phyloP scores from a whole-genome alignment of 208 protist species.

The Dictyostelium gargantuum region DNA sequence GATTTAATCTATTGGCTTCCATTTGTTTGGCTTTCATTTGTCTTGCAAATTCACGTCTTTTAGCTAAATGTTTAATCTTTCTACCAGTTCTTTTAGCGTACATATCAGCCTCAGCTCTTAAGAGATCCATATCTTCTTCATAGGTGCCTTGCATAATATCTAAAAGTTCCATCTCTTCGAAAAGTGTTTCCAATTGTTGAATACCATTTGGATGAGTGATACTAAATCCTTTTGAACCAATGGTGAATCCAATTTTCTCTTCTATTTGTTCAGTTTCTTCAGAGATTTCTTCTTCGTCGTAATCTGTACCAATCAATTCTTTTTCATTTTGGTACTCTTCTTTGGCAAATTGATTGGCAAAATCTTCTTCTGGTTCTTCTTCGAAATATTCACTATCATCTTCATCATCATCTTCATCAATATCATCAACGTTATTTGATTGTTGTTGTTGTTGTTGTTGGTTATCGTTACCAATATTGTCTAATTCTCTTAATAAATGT shows the following conservation, averaged over 20 bases:
- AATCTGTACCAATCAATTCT: too few species aligned
- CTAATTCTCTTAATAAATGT: not conserved
- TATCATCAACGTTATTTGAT: not conserved
- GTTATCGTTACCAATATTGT: not conserved
- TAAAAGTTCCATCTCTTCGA: not conserved
- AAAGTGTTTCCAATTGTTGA: not conserved
- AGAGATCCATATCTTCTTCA: slow-evolving; percentile 11
- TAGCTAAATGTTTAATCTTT: slow-evolving; percentile 3
- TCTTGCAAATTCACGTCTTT: not conserved
- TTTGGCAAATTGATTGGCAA: too few species aligned
- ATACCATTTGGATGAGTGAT: not conserved
- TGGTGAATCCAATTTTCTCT: too few species aligned
- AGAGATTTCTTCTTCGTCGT: not conserved
- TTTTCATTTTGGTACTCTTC: too few species aligned
- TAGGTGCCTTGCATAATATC: not conserved
- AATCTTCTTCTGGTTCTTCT: too few species aligned
- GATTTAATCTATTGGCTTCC: not conserved
- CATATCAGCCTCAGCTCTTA: slow-evolving; percentile 5
- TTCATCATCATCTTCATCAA: not conserved
- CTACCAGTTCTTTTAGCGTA: not conserved
- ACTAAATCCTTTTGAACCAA: too few species aligned
- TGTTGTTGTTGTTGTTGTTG: not conserved
- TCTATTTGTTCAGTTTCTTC: not conserved
- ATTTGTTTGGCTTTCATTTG: not conserved
- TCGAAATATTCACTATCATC: not conserved